phyloP scores from a whole-genome alignment of 2,329 filamentous ascomycete genomes.

The Fusarium lyarnte region DNA sequence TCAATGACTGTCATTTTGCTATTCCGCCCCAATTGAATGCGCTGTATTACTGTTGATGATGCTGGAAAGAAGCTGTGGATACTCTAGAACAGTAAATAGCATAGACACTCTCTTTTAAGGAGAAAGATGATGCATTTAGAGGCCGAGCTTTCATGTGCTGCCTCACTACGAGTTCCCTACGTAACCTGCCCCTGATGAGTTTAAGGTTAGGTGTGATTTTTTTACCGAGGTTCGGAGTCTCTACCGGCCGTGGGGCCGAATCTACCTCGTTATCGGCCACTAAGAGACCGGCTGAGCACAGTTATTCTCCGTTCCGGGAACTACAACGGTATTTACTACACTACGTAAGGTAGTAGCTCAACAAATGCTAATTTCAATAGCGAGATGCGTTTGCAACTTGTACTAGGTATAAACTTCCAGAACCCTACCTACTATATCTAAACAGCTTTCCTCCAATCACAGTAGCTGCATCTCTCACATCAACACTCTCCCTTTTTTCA shows the following conservation, averaged over 20 bases:
- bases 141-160: constrained; percentile 29
- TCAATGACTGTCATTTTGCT: constrained; percentile 36
- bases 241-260: constrained; percentile 29
- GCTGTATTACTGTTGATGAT: not conserved
- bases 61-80: not conserved
- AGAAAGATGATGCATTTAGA: not conserved
- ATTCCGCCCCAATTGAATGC: not conserved
- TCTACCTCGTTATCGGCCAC: constrained; percentile 19
- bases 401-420: constrained; percentile 1
- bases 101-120: not conserved
- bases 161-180: constrained; percentile 20
- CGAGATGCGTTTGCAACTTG: constrained; percentile 3
- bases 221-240: constrained; percentile 38
- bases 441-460: not conserved
- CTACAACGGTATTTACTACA: not conserved
- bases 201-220: not conserved
- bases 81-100: not conserved
- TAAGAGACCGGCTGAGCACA: constrained; percentile 9
- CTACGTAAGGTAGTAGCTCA: no score
- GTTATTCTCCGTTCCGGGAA: constrained; percentile 4
- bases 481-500: not conserved
- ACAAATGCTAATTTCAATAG: not conserved
- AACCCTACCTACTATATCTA: not conserved
- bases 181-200: constrained; percentile 25
- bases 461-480: not conserved